Percentiles rank a stretch among this genome's conserved stretches.
These are phyloP conservation scores for Vigna trinervia DNA, from an alignment of 306 rosid genomes.

Conservation along the genomic window DNA sequence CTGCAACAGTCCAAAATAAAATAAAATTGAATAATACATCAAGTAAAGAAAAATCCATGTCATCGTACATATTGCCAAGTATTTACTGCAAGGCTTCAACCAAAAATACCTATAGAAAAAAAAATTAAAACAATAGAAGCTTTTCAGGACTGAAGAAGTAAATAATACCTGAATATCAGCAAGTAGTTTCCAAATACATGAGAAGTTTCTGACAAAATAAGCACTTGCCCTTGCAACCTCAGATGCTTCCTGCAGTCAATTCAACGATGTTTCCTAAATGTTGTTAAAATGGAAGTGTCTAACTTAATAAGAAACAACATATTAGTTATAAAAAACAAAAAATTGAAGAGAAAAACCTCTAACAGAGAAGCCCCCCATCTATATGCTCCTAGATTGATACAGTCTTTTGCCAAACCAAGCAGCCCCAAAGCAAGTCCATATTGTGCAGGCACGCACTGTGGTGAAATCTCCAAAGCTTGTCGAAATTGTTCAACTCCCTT, in stretches of 20 bases:
- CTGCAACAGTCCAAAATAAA: slow-evolving; percentile 54
- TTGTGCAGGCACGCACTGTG: slow-evolving; percentile 72
- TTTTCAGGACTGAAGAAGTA: slow-evolving; percentile 24
- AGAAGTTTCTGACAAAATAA: slow-evolving; percentile 62
- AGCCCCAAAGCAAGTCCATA: slow-evolving; percentile 90
- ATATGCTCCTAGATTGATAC: slow-evolving; percentile 76
- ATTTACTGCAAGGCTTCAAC: slow-evolving; percentile 13
- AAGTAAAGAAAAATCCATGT: slow-evolving; percentile 23
- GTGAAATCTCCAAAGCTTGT: slow-evolving; percentile 75
- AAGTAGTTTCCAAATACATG: slow-evolving; percentile 82
- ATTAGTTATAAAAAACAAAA: slow-evolving; percentile 19
- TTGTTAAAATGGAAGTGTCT: slow-evolving; percentile 36
- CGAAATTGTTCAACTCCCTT: slow-evolving; percentile 91
- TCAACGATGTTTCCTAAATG: slow-evolving; percentile 32
- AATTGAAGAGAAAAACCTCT: slow-evolving; percentile 60
- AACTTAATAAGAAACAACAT: slow-evolving; percentile 22
- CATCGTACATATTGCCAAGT: slow-evolving; percentile 9
- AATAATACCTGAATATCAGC: slow-evolving; percentile 88
- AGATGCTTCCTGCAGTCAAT: slow-evolving; percentile 81
- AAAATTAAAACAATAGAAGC: not conserved
- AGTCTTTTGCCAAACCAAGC: slow-evolving; percentile 82
- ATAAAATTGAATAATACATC: slow-evolving; percentile 33
- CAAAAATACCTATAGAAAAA: slow-evolving; percentile 23
- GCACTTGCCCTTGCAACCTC: slow-evolving; percentile 65
- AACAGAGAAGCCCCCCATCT: slow-evolving; percentile 82